A percentile compares a stretch with the other conserved stretches of the same genome.
Conservation (phyloP, 352 stramenopile genomes). For the Globisporangium nagaii region DNA sequence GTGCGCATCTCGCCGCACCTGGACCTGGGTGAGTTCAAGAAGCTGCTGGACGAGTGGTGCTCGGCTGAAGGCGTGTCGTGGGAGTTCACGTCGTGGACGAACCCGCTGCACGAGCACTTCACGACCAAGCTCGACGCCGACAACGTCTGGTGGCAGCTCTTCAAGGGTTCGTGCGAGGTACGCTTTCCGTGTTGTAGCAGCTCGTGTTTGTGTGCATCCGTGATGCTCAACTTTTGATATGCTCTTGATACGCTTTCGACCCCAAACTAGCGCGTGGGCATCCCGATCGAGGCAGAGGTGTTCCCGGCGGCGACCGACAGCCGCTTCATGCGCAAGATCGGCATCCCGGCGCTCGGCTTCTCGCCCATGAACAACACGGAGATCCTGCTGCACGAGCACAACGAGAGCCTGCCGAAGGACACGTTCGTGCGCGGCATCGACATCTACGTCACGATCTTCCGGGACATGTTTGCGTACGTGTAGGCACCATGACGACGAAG, state of each 20-base stretch:
- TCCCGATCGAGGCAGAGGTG: slow-evolving; percentile 74
- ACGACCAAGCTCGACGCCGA: slow-evolving; percentile 37
- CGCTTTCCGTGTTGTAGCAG: too few relatives aligned
- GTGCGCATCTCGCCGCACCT: slow-evolving; percentile 89
- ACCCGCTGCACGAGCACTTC: slow-evolving; percentile 48
- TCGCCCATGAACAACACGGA: slow-evolving; percentile 92
- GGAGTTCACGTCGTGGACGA: slow-evolving; percentile 35
- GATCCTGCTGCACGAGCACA: slow-evolving; percentile 94
- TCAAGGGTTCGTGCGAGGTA: slow-evolving; percentile 33
- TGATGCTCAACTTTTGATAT: too few relatives aligned
- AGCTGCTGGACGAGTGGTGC: slow-evolving; percentile 89
- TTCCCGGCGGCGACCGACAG: slow-evolving; percentile 94
- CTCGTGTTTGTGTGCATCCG: too few relatives aligned
- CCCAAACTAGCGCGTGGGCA: slow-evolving; percentile 17
- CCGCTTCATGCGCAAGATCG: slow-evolving; percentile 86
- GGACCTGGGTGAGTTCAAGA: slow-evolving; percentile 70
- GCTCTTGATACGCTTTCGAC: too few relatives aligned
- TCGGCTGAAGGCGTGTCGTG: slow-evolving; percentile 73
- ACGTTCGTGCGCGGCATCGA: slow-evolving; percentile 90
- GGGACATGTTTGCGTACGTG: slow-evolving; percentile 24
- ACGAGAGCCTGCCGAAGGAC: slow-evolving; percentile 90
- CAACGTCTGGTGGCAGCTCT: slow-evolving; percentile 38
- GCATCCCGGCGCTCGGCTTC: slow-evolving; percentile 90
- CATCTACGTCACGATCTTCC: slow-evolving; percentile 61
- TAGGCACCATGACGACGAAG: neutral